Percentiles rank a stretch among this genome's conserved stretches.
These are phyloP conservation scores for Elsinoe arachidis DNA, from an alignment of 2,329 filamentous ascomycete species.

Conservation along the genomic window DNA sequence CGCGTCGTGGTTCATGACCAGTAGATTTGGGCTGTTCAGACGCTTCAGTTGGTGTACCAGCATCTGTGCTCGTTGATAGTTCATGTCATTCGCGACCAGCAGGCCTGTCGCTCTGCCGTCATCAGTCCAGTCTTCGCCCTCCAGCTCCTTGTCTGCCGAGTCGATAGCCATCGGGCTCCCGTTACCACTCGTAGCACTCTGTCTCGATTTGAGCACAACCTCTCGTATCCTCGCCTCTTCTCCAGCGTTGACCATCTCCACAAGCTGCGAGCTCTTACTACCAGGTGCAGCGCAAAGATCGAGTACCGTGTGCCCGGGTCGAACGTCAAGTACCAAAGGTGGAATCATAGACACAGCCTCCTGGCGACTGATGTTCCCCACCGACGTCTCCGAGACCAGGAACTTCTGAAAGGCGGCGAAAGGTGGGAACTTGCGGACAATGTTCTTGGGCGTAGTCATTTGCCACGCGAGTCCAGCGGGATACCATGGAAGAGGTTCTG, in stretches of 20 bases:
- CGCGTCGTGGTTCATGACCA: conserved; percentile 96
- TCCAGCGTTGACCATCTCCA: conserved; percentile 87
- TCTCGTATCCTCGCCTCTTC: conserved; percentile 79
- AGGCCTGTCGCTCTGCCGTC: conserved; percentile 83
- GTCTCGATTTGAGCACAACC: conserved; percentile 56
- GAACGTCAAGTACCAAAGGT: conserved; percentile 82
- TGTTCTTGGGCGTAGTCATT: conserved; percentile 96
- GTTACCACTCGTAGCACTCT: conserved; percentile 41
- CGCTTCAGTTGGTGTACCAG: conserved; percentile 96
- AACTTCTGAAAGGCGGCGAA: conserved; percentile 97
- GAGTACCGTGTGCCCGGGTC: conserved; percentile 83
- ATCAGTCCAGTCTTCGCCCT: conserved; percentile 51
- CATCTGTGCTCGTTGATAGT: conserved; percentile 96
- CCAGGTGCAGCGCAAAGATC: conserved; percentile 96
- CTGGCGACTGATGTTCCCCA: conserved; percentile 95
- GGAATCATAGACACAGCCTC: conserved; percentile 99
- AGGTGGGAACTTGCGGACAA: conserved; percentile 84
- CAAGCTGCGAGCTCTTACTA: conserved; percentile 90
- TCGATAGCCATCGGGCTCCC: conserved; percentile 39
- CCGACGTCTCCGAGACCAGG: conserved; percentile 90
- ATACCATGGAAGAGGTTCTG: conserved; percentile 79
- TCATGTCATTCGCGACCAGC: conserved; percentile 88
- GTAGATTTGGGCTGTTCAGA: conserved; percentile 87
- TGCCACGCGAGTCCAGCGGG: conserved; percentile 92
- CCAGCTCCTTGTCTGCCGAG: conserved; percentile 21